phyloP scores from a whole-genome alignment of 306 rosid genomes.

The Canavalia gladiata region DNA sequence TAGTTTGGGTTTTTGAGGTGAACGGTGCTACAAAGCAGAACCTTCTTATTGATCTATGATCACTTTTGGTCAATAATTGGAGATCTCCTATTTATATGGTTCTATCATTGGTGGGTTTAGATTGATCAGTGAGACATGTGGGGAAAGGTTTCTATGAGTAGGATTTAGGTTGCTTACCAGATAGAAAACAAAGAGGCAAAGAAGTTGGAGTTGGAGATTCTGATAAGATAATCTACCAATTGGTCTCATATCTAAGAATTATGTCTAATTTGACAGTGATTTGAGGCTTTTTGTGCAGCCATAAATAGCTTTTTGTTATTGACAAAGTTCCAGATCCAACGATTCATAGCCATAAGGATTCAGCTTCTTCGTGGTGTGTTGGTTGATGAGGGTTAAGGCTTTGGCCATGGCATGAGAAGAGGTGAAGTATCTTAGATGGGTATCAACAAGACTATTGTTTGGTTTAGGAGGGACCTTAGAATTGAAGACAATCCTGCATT shows the following conservation, averaged over 20 bases:
- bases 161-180: background rate
- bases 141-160: slow-evolving; percentile 15
- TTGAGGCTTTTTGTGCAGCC: background rate
- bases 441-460: slow-evolving; percentile 27
- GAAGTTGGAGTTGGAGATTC: slow-evolving; percentile 4
- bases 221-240: slow-evolving; percentile 24
- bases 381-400: slow-evolving; percentile 20
- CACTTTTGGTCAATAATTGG: slow-evolving; percentile 16
- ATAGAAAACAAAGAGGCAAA: slow-evolving; percentile 17
- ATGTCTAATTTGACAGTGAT: slow-evolving; percentile 24
- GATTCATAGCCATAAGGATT: background rate
- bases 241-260: slow-evolving; percentile 28
- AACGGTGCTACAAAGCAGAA: background rate
- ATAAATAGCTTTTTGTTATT: slow-evolving; percentile 2
- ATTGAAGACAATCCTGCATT: slow-evolving; percentile 49
- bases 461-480: slow-evolving; percentile 45
- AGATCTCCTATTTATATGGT: background rate
- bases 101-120: slow-evolving; percentile 10
- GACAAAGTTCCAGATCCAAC: slow-evolving; percentile 16
- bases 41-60: background rate
- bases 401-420: slow-evolving; percentile 10
- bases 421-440: background rate
- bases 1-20: slow-evolving; percentile 2
- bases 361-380: background rate
- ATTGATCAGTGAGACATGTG: slow-evolving; percentile 1